Evolutionary conservation across 2,329 filamentous ascomycete species (phyloP).

Genomic region (Cordyceps sp.): DNA sequence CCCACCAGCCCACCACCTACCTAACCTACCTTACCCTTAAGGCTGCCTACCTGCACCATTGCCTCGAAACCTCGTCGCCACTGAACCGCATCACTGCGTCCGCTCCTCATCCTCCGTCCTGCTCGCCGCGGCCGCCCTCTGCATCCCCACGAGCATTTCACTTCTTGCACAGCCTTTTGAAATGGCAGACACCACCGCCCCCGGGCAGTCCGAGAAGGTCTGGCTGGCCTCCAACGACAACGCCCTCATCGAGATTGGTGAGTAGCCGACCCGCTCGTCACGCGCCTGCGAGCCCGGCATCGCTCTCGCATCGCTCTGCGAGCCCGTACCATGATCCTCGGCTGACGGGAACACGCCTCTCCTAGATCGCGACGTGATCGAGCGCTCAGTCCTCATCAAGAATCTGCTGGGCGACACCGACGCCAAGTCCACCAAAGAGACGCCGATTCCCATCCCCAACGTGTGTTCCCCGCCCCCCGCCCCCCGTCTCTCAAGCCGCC

Average conservation of each 20-base stretch:
- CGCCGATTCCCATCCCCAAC: constrained; percentile 80
- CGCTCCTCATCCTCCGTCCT: too few species aligned
- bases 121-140: background rate
- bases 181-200: constrained; percentile 2
- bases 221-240: constrained; percentile 35
- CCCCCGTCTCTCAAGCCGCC: too few species aligned
- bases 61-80: background rate
- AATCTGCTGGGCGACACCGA: constrained; percentile 93
- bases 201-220: constrained; percentile 18
- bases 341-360: constrained; percentile 1
- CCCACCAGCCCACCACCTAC: too few species aligned
- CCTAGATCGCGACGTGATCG: constrained; percentile 64
- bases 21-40: too few species aligned
- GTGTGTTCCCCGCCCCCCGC: constrained; percentile 23
- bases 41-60: too few species aligned
- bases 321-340: background rate
- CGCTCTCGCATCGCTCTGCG: background rate
- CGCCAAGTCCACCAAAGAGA: constrained; percentile 28
- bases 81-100: too few species aligned
- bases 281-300: background rate
- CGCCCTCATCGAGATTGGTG: constrained; percentile 28
- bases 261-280: constrained; percentile 8
- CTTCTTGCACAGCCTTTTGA: background rate
- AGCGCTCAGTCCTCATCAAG: constrained; percentile 91
- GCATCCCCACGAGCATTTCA: background rate